Evolutionary conservation across 192 early-diverging fungal genomes (phyloP), one percentile per base, ranked within the genome.

Genomic region (Spinellus fusiger): DNA sequence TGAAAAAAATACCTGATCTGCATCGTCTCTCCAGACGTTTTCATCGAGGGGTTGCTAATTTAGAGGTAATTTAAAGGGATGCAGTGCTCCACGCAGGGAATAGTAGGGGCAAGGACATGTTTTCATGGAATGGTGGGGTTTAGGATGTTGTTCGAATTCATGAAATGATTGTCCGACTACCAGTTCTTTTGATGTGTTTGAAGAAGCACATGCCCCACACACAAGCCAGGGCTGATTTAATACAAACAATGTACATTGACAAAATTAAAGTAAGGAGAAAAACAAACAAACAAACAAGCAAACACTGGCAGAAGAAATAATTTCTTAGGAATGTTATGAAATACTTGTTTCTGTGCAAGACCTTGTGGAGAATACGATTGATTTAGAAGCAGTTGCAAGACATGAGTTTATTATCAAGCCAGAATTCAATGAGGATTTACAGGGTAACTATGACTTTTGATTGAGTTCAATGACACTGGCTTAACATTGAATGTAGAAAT

Each of bases 321-420:
- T 35, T 52, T 22, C 27, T 26, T 33, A 81, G 66, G 75, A 84
- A 64, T 69, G 78, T 62, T 62, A 62, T 15, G 61, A 56, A 3
- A 78, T 85, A 22, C 79, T 96, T 15, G 74, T 73, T 22, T 86
- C 84, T 15, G 71, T 93, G 34, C 79, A 89, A 64, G 80, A 88
- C 33, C 70, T 98, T 64, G 91, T 96, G 6, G 96, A 97, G 69
- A 89, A 88, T 5, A 93, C 90, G 0, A 84, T 97, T 31, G 96
- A 97, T 70, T 71, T 96, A 49, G 82, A 81, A 9, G 91, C 93
- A 29, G 80, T 87, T 0, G 91, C 93, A 29, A 64, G 77, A 47
- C 94, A 97, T 68, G 91, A 95, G 62, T 97, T 89, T 60, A 69
- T 91, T 22, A 86, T 98, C 56, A 89, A 89, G 40, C 76, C 94